A percentile compares a stretch with the other conserved stretches of the same genome.
Evolutionary conservation across 1,284 basidiomycete genomes (phyloP).

Genomic region (Ceratobasidium sp.): DNA sequence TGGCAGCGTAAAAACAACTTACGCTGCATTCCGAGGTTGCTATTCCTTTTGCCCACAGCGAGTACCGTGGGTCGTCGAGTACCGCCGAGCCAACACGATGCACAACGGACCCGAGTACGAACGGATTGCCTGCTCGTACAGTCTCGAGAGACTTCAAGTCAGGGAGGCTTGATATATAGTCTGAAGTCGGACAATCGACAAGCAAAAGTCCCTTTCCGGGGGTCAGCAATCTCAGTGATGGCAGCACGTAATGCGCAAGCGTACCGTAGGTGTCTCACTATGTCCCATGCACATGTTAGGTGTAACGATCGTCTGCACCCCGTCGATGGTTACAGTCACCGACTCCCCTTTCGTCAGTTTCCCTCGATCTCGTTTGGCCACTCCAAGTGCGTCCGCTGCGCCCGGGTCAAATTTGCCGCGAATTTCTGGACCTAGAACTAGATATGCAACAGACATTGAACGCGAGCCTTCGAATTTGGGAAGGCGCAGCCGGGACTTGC

Average conservation of each 20-base stretch:
- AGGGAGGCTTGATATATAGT: slow-evolving; percentile 70
- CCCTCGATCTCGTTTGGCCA: slow-evolving; percentile 67
- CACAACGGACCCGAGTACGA: slow-evolving; percentile 65
- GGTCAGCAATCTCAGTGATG: slow-evolving; percentile 32
- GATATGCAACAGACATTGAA: slow-evolving; percentile 62
- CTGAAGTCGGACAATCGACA: slow-evolving; percentile 69
- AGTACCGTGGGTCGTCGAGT: slow-evolving; percentile 74
- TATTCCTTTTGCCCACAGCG: slow-evolving; percentile 70
- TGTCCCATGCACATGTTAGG: slow-evolving; percentile 57
- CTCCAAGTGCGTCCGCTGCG: slow-evolving; percentile 72
- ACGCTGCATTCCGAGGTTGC: slow-evolving; percentile 27
- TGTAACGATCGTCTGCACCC: slow-evolving; percentile 51
- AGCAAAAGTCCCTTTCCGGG: slow-evolving; percentile 65
- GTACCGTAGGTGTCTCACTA: slow-evolving; percentile 54
- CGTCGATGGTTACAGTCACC: slow-evolving; percentile 61
- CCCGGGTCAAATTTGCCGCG: slow-evolving; percentile 87
- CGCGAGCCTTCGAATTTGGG: slow-evolving; percentile 32
- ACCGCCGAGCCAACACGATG: slow-evolving; percentile 76
- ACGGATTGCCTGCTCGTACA: slow-evolving; percentile 58
- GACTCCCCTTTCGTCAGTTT: slow-evolving; percentile 65
- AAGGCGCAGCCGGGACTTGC: slow-evolving; percentile 2
- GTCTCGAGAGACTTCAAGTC: slow-evolving; percentile 62
- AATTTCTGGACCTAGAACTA: slow-evolving; percentile 78
- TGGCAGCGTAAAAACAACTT: background rate
- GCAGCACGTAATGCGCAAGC: slow-evolving; percentile 44